These are phyloP conservation scores for Clavispora vitiphila DNA, from an alignment of 805 yeast species.

Conservation along the genomic window DNA sequence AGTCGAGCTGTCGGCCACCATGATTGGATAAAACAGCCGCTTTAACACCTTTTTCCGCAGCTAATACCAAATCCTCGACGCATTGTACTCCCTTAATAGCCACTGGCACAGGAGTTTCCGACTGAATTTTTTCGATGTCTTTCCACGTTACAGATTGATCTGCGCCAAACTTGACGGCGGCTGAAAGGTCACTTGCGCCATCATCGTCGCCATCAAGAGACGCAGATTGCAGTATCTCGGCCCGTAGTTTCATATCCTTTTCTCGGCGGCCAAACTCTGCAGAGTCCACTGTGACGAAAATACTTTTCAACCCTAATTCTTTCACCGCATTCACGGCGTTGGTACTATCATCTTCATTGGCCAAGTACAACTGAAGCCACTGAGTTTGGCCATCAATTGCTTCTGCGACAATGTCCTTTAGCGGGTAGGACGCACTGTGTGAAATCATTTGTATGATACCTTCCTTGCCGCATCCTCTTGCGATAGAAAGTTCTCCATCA, in stretches of 20 bases:
- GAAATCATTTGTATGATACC: slow-evolving; percentile 84
- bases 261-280: slow-evolving; percentile 70
- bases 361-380: slow-evolving; percentile 88
- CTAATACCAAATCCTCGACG: slow-evolving; percentile 58
- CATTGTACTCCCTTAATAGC: slow-evolving; percentile 66
- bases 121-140: slow-evolving; percentile 32
- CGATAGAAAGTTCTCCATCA: slow-evolving; percentile 85
- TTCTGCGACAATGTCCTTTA: slow-evolving; percentile 78
- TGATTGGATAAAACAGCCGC: slow-evolving; percentile 81
- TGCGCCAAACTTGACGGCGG: slow-evolving; percentile 7
- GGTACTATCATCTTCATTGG: slow-evolving; percentile 56
- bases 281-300: slow-evolving; percentile 89
- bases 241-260: slow-evolving; percentile 43
- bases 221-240: slow-evolving; percentile 3
- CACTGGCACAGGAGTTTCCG: slow-evolving; percentile 36
- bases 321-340: slow-evolving; percentile 69
- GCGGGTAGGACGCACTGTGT: slow-evolving; percentile 81
- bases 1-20: slow-evolving; percentile 87
- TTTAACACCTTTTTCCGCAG: slow-evolving; percentile 52
- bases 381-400: slow-evolving; percentile 64
- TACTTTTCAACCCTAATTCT: slow-evolving; percentile 51
- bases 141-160: slow-evolving; percentile 34
- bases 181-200: slow-evolving; percentile 4
- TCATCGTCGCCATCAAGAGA: slow-evolving; percentile 2
- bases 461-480: slow-evolving; percentile 74